These are phyloP conservation scores for Jamesozyma lodderae DNA, from an alignment of 805 yeast genomes.

Conservation along the genomic window DNA sequence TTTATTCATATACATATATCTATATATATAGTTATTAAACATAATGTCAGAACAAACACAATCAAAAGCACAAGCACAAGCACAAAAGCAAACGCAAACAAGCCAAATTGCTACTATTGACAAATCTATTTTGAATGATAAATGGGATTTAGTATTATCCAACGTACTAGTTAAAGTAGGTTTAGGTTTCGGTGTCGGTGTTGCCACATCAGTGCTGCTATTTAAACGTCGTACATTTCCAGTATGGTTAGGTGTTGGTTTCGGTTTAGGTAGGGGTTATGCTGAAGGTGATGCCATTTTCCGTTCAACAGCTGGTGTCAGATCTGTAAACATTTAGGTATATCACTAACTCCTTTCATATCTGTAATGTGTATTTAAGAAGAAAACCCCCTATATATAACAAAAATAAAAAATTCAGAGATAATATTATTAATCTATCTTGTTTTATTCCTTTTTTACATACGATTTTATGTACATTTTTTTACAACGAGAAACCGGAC, in stretches of 20 bases:
- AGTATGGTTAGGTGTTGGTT: conserved; percentile 94
- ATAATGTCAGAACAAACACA: conserved; percentile 19
- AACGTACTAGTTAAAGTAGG: conserved; percentile 93
- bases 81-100: background rate
- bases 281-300: conserved; percentile 97
- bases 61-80: too few relatives aligned
- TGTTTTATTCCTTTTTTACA: background rate
- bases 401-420: background rate
- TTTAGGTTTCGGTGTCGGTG: conserved; percentile 94
- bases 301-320: conserved; percentile 71
- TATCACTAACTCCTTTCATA: background rate
- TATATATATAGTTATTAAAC: too few relatives aligned
- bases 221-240: conserved; percentile 96
- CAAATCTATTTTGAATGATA: conserved; percentile 53
- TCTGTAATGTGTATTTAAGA: background rate
- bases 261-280: conserved; percentile 96
- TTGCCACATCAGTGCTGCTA: conserved; percentile 77
- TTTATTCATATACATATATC: too few relatives aligned
- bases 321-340: conserved; percentile 57
- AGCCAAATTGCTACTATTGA: conserved; percentile 30
- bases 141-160: conserved; percentile 95
- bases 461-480: background rate
- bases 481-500: conserved; percentile 26
- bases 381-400: background rate
- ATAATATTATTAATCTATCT: background rate